Percentiles rank a stretch among this genome's conserved stretches.
phyloP scores from a whole-genome alignment of 345 rosid genomes.

The Cardamine occulta region DNA sequence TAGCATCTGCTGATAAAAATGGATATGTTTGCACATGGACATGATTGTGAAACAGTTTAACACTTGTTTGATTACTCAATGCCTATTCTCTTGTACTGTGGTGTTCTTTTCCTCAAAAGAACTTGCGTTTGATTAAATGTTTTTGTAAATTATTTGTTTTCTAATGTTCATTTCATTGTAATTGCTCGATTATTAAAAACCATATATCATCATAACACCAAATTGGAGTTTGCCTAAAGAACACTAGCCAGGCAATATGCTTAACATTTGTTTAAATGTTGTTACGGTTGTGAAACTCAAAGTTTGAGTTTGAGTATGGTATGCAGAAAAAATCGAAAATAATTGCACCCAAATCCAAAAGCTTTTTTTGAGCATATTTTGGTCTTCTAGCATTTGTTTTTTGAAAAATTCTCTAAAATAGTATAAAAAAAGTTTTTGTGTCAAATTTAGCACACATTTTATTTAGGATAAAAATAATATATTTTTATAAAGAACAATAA shows the following conservation, averaged over 20 bases:
- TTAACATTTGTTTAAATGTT: no score
- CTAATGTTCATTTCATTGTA: neutral
- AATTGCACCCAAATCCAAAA: neutral
- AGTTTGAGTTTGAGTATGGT: no score
- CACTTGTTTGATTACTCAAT: slow-evolving; percentile 27
- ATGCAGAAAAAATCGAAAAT: neutral
- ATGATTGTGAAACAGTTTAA: slow-evolving; percentile 42
- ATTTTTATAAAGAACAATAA: no score
- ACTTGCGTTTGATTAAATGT: slow-evolving; percentile 1
- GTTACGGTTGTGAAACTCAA: no score
- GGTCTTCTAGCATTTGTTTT: no score
- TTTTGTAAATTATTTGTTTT: slow-evolving; percentile 24
- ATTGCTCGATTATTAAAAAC: neutral
- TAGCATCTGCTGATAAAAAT: slow-evolving; percentile 86
- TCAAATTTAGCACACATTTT: no score
- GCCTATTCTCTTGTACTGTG: slow-evolving; percentile 2
- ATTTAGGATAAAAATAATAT: no score
- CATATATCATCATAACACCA: neutral
- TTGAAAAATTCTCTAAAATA: no score
- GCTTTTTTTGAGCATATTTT: neutral
- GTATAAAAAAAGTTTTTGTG: no score
- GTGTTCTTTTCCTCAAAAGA: slow-evolving; percentile 8
- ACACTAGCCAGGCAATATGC: neutral
- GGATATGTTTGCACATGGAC: slow-evolving; percentile 84
- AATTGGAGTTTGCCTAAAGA: neutral